Evolutionary conservation across 805 yeast species (phyloP).

Genomic region (Diddensiella caesifluorescens): DNA sequence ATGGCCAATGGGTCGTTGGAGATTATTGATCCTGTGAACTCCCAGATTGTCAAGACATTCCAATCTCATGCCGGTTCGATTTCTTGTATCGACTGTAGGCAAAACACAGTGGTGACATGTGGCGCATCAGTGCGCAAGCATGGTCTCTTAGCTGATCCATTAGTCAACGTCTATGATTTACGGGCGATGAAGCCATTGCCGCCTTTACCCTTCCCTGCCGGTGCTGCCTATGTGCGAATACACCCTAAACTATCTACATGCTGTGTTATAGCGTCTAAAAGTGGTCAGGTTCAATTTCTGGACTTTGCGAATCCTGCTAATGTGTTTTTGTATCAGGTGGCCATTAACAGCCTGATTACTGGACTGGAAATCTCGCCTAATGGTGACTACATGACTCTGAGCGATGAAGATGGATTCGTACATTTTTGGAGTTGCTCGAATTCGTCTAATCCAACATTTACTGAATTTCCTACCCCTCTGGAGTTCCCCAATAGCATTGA

Average conservation of each 20-base stretch:
- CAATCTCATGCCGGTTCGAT: slow-evolving; percentile 36
- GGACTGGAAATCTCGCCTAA: slow-evolving; percentile 53
- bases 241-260: slow-evolving; percentile 85
- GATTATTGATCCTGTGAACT: slow-evolving; percentile 33
- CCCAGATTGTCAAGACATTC: slow-evolving; percentile 28
- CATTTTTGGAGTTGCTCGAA: slow-evolving; percentile 61
- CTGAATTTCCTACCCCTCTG: slow-evolving; percentile 49
- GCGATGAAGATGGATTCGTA: slow-evolving; percentile 56
- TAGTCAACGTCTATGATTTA: slow-evolving; percentile 77
- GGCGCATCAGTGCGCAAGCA: slow-evolving; percentile 64
- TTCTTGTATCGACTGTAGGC: slow-evolving; percentile 36
- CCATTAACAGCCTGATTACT: slow-evolving; percentile 43
- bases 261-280: slow-evolving; percentile 62
- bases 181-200: slow-evolving; percentile 64
- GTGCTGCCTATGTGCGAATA: slow-evolving; percentile 76
- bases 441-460: slow-evolving; percentile 42
- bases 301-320: slow-evolving; percentile 77
- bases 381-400: slow-evolving; percentile 72
- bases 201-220: slow-evolving; percentile 84
- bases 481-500: slow-evolving; percentile 33
- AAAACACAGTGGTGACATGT: slow-evolving; percentile 52
- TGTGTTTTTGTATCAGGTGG: slow-evolving; percentile 62
- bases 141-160: slow-evolving; percentile 63
- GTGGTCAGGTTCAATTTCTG: slow-evolving; percentile 80
- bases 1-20: slow-evolving; percentile 32